phyloP scores from a whole-genome alignment of 2,329 filamentous ascomycete genomes.

The Hymenoscyphus linearis region DNA sequence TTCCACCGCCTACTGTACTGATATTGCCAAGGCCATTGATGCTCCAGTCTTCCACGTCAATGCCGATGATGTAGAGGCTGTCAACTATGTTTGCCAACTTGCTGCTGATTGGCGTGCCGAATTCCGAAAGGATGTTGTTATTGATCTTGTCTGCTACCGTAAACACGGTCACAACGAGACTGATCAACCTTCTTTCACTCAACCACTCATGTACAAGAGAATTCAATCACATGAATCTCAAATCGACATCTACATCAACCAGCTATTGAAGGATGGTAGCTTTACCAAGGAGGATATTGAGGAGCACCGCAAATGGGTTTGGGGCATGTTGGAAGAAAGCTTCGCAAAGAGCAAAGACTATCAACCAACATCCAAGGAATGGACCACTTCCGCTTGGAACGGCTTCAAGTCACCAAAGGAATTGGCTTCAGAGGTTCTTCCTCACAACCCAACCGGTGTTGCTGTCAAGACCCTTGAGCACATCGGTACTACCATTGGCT shows the following conservation, averaged over 20 bases:
- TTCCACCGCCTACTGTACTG: constrained; percentile 97
- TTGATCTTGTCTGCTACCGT: constrained; percentile 97
- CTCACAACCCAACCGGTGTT: constrained; percentile 83
- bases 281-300: constrained; percentile 98
- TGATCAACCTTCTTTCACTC: constrained; percentile 98
- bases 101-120: constrained; percentile 97
- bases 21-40: constrained; percentile 98
- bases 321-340: constrained; percentile 97
- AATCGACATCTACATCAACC: constrained; percentile 85
- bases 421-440: constrained; percentile 86
- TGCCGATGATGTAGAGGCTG: constrained; percentile 93
- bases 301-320: constrained; percentile 99
- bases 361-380: constrained; percentile 92
- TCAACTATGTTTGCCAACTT: constrained; percentile 97
- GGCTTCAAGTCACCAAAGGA: constrained; percentile 99
- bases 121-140: constrained; percentile 97
- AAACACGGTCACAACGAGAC: constrained; percentile 99
- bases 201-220: constrained; percentile 98
- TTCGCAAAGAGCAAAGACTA: constrained; percentile 98
- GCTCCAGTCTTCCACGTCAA: constrained; percentile 99
- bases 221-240: constrained; percentile 80
- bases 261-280: constrained; percentile 84
- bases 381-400: constrained; percentile 98
- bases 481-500: constrained; percentile 76
- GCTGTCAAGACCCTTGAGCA: constrained; percentile 67